Conservation (phyloP, 805 yeast species). For the Naumovozyma dairenensis region DNA sequence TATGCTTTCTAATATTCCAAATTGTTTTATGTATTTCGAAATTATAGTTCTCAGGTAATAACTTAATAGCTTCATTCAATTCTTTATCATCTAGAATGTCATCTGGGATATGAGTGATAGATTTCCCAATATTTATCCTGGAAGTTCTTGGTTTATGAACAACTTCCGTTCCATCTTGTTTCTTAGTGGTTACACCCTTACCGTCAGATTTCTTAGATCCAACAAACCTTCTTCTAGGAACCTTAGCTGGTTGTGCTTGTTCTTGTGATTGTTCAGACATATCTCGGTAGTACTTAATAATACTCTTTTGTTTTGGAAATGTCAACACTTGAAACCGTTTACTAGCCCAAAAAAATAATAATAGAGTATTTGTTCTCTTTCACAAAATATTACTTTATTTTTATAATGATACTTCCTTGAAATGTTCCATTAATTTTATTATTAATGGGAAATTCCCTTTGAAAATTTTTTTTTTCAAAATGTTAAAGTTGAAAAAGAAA, state of each 20-base stretch:
- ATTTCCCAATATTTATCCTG: conserved; percentile 38
- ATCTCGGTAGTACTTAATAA: too few relatives aligned
- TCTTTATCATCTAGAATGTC: conserved; percentile 75
- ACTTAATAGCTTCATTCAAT: conserved; percentile 69
- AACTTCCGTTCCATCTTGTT: conserved; percentile 13
- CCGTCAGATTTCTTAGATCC: conserved; percentile 36
- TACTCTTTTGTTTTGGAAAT: too few relatives aligned
- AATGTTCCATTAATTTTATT: too few relatives aligned
- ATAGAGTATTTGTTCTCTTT: too few relatives aligned
- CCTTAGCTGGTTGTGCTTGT: conserved; percentile 9
- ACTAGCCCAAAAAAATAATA: too few relatives aligned
- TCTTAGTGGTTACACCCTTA: conserved; percentile 20
- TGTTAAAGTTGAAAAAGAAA: background rate
- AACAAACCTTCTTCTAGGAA: conserved; percentile 49
- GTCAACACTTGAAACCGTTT: too few relatives aligned
- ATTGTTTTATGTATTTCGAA: conserved; percentile 94
- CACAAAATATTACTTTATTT: too few relatives aligned
- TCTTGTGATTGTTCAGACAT: background rate
- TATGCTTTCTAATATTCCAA: conserved; percentile 74
- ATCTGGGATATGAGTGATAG: conserved; percentile 78
- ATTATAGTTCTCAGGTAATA: conserved; percentile 85
- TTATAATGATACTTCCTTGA: too few relatives aligned
- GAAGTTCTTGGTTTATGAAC: conserved; percentile 24
- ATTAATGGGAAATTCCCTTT: too few relatives aligned
- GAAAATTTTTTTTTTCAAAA: background rate